Conservation (phyloP, 495 filamentous ascomycete genomes). For the Neurospora terricola region DNA sequence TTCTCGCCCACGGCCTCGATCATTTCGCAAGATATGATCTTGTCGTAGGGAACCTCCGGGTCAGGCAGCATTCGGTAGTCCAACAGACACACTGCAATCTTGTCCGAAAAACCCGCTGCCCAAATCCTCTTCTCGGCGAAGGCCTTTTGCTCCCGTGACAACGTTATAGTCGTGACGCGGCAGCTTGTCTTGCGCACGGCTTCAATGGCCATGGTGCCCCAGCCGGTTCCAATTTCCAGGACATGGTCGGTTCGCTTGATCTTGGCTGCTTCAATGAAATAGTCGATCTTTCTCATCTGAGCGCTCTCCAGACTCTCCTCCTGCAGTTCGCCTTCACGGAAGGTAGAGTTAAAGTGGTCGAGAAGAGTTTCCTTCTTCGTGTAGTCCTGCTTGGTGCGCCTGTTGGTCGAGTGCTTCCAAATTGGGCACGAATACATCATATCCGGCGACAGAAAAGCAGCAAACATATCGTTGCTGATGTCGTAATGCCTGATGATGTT, state of each 20-base stretch:
- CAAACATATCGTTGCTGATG: conserved; percentile 64
- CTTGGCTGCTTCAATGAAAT: conserved; percentile 48
- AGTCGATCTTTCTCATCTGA: conserved; percentile 52
- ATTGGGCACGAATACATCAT: conserved; percentile 73
- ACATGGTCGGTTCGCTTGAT: conserved; percentile 55
- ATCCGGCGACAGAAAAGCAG: conserved; percentile 59
- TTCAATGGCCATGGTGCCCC: conserved; percentile 57
- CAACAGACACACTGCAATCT: conserved; percentile 47
- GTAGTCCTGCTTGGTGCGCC: not conserved
- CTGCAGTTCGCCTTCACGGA: too few relatives aligned
- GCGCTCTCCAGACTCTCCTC: conserved; percentile 52
- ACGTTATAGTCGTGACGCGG: conserved; percentile 50
- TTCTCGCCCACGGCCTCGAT: conserved; percentile 61
- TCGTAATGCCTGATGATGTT: conserved; percentile 67
- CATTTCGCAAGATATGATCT: conserved; percentile 66
- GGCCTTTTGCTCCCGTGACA: conserved; percentile 51
- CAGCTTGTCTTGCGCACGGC: conserved; percentile 51
- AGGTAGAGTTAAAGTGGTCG: too few relatives aligned
- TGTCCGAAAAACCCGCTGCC: conserved; percentile 38
- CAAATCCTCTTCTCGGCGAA: conserved; percentile 49
- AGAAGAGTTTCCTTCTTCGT: too few relatives aligned
- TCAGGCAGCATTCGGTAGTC: conserved; percentile 50
- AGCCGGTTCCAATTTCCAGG: conserved; percentile 60
- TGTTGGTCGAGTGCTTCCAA: conserved; percentile 32
- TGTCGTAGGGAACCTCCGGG: conserved; percentile 50